Conservation (phyloP, 1,284 basidiomycete species). For the Laetiporus sulphureus region DNA sequence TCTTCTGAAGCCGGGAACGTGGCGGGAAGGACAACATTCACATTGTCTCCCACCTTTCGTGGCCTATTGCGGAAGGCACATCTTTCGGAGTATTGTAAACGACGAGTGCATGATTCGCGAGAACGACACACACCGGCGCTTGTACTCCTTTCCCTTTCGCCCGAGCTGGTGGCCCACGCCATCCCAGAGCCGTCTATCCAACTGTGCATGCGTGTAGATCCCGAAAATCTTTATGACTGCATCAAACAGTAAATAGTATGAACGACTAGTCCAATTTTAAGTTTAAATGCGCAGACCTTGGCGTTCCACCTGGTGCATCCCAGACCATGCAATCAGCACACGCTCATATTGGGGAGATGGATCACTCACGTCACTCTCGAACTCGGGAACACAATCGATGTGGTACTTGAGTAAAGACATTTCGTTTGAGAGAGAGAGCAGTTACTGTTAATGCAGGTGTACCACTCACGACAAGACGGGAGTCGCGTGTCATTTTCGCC, state of each 20-base stretch:
- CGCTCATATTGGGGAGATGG: too few relatives aligned
- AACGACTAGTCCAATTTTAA: neutral
- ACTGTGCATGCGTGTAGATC: conserved; percentile 54
- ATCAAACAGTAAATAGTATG: neutral
- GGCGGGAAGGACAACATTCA: conserved; percentile 32
- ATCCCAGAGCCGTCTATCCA: conserved; percentile 51
- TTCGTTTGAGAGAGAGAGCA: neutral
- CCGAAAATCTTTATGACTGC: conserved; percentile 56
- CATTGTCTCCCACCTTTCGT: conserved; percentile 30
- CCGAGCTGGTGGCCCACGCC: conserved; percentile 44
- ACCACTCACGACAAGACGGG: conserved; percentile 49
- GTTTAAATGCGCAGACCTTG: conserved; percentile 39
- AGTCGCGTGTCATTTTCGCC: conserved; percentile 60
- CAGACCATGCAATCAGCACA: neutral
- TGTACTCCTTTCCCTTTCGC: conserved; percentile 49
- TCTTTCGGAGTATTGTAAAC: neutral
- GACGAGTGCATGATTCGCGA: neutral
- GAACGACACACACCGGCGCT: conserved; percentile 28
- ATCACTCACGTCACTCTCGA: conserved; percentile 38
- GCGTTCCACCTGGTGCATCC: conserved; percentile 39
- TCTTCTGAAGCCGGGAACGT: conserved; percentile 21
- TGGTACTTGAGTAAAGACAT: conserved; percentile 47
- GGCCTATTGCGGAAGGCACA: conserved; percentile 33
- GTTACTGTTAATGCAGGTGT: neutral
- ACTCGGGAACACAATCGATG: conserved; percentile 51